Percentiles rank a stretch among this genome's conserved stretches.
These are phyloP conservation scores for Dinochytrium kinnereticum DNA, from an alignment of 371 early-diverging fungal species.

Conservation along the genomic window DNA sequence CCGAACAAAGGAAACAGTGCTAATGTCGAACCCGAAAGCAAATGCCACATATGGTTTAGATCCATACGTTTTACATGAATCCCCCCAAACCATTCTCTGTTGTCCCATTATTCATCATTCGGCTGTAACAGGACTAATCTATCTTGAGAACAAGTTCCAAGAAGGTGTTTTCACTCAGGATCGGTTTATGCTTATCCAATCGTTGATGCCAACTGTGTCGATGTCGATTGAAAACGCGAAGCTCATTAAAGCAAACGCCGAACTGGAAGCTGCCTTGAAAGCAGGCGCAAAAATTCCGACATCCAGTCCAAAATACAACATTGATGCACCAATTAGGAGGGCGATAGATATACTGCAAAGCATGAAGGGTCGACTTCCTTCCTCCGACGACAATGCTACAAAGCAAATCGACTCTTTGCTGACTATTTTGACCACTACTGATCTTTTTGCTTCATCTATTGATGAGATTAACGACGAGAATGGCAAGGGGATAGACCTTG, in stretches of 20 bases:
- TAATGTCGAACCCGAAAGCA: conserved; percentile 38
- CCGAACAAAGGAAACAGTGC: conserved; percentile 44
- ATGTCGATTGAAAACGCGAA: conserved; percentile 55
- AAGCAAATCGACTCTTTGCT: conserved; percentile 51
- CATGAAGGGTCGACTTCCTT: conserved; percentile 41
- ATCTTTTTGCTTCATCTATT: conserved; percentile 55
- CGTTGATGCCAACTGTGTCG: conserved; percentile 52
- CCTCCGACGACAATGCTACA: conserved; percentile 40
- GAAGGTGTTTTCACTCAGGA: conserved; percentile 43
- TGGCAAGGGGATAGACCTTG: conserved; percentile 51
- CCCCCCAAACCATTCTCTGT: conserved; percentile 49
- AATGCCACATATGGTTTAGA: conserved; percentile 46
- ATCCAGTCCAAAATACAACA: conserved; percentile 46
- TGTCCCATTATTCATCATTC: conserved; percentile 55
- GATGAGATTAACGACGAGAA: conserved; percentile 56
- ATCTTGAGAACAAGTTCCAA: conserved; percentile 53
- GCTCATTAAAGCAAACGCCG: conserved; percentile 47
- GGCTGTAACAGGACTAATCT: conserved; percentile 47
- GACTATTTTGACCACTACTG: conserved; percentile 49
- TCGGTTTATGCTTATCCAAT: conserved; percentile 47
- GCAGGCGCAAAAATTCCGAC: conserved; percentile 23
- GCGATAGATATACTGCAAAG: conserved; percentile 49
- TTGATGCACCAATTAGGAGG: conserved; percentile 56
- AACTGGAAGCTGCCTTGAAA: conserved; percentile 43
- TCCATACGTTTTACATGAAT: conserved; percentile 38